Conservation (phyloP, 1,139 yeast genomes). For the Torulaspora globosa region DNA sequence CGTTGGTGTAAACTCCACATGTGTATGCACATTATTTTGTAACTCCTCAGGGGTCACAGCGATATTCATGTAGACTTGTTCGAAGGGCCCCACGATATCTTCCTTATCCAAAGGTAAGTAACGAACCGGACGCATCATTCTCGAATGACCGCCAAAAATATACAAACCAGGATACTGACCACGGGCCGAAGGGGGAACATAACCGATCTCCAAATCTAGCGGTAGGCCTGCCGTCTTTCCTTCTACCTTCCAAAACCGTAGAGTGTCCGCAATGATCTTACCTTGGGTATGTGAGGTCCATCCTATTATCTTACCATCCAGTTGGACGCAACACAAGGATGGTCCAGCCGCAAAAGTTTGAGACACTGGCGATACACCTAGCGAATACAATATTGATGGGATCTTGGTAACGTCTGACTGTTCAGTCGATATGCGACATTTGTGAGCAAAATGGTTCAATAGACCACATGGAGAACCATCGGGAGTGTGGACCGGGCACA, state of each 20-base stretch:
- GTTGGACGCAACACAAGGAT: constrained; percentile 77
- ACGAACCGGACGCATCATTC: constrained; percentile 95
- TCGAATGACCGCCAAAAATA: constrained; percentile 83
- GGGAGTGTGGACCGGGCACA: constrained; percentile 99
- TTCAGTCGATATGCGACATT: constrained; percentile 79
- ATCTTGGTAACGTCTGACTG: constrained; percentile 71
- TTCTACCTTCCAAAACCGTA: constrained; percentile 90
- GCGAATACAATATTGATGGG: constrained; percentile 58
- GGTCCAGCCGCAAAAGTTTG: constrained; percentile 86
- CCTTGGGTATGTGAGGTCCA: constrained; percentile 94
- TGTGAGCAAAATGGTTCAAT: constrained; percentile 92
- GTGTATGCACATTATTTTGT: constrained; percentile 73
- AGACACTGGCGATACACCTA: constrained; percentile 77
- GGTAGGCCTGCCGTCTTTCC: constrained; percentile 71
- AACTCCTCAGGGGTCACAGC: constrained; percentile 96
- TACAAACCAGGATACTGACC: constrained; percentile 98
- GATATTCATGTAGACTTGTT: constrained; percentile 93
- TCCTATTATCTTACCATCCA: constrained; percentile 90
- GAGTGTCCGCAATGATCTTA: constrained; percentile 76
- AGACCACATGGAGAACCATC: constrained; percentile 99
- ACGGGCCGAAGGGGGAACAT: constrained; percentile 87
- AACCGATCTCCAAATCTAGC: constrained; percentile 82
- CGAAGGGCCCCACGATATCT: constrained; percentile 94
- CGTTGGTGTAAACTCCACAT: constrained; percentile 93
- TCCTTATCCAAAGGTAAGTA: constrained; percentile 78